These are phyloP conservation scores for Lentinula boryana DNA, from an alignment of 768 basidiomycete genomes.

Conservation along the genomic window DNA sequence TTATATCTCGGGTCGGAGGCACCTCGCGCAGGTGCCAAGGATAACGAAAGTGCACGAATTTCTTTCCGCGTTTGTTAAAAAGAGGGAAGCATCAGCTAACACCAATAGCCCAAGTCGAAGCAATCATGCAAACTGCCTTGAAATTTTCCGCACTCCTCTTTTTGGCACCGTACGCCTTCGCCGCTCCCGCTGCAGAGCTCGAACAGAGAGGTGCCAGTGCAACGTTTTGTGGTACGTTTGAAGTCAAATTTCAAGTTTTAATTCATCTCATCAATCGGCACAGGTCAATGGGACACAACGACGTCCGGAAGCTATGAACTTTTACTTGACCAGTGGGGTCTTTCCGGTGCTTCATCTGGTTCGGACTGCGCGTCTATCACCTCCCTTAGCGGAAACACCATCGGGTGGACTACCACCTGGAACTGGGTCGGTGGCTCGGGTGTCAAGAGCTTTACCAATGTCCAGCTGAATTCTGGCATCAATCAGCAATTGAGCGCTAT, in stretches of 20 bases:
- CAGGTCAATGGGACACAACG: constrained; percentile 50
- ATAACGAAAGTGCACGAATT: background rate
- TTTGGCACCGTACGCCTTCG: constrained; percentile 10
- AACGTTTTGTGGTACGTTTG: background rate
- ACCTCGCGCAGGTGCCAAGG: background rate
- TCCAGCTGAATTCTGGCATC: constrained; percentile 42
- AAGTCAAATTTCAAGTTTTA: too few relatives aligned
- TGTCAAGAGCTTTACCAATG: constrained; percentile 60
- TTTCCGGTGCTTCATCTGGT: constrained; percentile 24
- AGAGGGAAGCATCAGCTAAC: background rate
- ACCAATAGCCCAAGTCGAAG: background rate
- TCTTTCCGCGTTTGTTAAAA: background rate
- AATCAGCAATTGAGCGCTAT: constrained; percentile 52
- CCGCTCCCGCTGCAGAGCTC: constrained; percentile 15
- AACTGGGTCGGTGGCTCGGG: constrained; percentile 38
- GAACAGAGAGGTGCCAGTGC: constrained; percentile 32
- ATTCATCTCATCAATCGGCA: background rate
- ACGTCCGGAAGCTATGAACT: constrained; percentile 41
- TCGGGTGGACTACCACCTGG: constrained; percentile 36
- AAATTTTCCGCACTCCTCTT: constrained; percentile 20
- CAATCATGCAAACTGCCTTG: constrained; percentile 11
- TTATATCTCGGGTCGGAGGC: background rate
- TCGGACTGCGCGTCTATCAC: constrained; percentile 32
- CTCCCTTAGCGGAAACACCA: constrained; percentile 20
- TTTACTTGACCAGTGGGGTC: constrained; percentile 43